Evolutionary conservation across 495 filamentous ascomycete genomes (phyloP).

Genomic region (Xylaria palmicola): DNA sequence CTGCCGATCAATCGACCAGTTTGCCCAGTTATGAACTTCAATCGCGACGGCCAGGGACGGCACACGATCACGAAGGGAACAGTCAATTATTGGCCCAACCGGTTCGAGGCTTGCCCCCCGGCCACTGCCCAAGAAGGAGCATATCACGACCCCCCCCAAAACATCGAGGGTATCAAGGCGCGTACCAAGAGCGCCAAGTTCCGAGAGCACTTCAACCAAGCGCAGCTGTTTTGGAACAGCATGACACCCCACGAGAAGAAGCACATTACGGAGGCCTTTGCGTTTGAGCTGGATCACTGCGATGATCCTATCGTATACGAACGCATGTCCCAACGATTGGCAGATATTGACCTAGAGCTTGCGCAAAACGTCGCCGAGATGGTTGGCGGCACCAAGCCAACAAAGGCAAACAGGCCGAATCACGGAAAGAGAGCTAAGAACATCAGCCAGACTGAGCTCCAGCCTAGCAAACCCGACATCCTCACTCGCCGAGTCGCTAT

Average conservation of each 20-base stretch:
- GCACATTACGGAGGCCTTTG: constrained; percentile 68
- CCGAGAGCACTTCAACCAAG: constrained; percentile 73
- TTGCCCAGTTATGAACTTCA: constrained; percentile 80
- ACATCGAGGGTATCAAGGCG: constrained; percentile 66
- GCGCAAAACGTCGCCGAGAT: constrained; percentile 67
- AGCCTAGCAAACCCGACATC: constrained; percentile 62
- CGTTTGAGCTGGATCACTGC: constrained; percentile 88
- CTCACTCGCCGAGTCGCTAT: constrained; percentile 72
- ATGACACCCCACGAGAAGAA: constrained; percentile 66
- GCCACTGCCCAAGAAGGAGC: constrained; percentile 58
- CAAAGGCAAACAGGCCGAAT: constrained; percentile 53
- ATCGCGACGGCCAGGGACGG: constrained; percentile 69
- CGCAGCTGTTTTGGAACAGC: constrained; percentile 79
- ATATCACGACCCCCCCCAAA: constrained; percentile 67
- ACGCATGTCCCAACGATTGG: constrained; percentile 66
- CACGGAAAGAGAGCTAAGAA: constrained; percentile 64
- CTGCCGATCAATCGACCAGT: constrained; percentile 75
- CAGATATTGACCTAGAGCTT: constrained; percentile 70
- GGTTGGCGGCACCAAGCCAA: constrained; percentile 64
- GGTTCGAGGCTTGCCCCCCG: constrained; percentile 63
- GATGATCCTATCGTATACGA: constrained; percentile 80
- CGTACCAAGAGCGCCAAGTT: constrained; percentile 76
- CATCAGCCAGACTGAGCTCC: constrained; percentile 69
- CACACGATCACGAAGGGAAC: constrained; percentile 58
- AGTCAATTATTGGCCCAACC: constrained; percentile 90